phyloP scores from a whole-genome alignment of 1,284 basidiomycete genomes.

The Cutaneotrichosporon sp. region DNA sequence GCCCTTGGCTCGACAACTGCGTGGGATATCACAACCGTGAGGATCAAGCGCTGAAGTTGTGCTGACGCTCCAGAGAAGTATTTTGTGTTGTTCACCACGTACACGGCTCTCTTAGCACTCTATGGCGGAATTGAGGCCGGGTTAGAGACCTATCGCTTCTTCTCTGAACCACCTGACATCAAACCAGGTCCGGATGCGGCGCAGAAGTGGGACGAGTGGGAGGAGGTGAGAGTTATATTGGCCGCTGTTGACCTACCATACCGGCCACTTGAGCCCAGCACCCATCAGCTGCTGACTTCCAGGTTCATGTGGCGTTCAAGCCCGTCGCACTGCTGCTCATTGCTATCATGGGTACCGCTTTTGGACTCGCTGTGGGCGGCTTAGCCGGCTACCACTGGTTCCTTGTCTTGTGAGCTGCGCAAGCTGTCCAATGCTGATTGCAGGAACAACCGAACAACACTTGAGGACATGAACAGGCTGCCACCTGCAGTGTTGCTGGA shows the following conservation, averaged over 20 bases:
- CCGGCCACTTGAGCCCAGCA: too few species aligned
- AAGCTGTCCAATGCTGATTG: neutral
- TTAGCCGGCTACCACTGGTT: slow-evolving; percentile 75
- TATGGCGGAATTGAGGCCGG: slow-evolving; percentile 61
- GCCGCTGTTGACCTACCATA: too few species aligned
- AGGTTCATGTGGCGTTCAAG: slow-evolving; percentile 53
- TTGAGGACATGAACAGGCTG: slow-evolving; percentile 68
- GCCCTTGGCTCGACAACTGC: slow-evolving; percentile 79
- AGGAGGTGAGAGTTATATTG: slow-evolving; percentile 1
- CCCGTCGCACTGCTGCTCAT: slow-evolving; percentile 69
- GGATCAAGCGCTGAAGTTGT: neutral
- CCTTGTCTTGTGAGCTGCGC: slow-evolving; percentile 58
- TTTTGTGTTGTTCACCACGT: slow-evolving; percentile 74
- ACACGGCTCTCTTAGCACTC: slow-evolving; percentile 59
- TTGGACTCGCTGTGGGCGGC: slow-evolving; percentile 66
- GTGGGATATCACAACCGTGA: slow-evolving; percentile 71
- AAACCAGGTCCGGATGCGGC: neutral
- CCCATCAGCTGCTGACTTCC: slow-evolving; percentile 26
- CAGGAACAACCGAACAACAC: slow-evolving; percentile 79
- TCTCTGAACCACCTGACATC: slow-evolving; percentile 51
- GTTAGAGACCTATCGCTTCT: slow-evolving; percentile 61
- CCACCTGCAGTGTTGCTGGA: slow-evolving; percentile 48
- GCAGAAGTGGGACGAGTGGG: slow-evolving; percentile 4
- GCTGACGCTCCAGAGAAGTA: slow-evolving; percentile 56
- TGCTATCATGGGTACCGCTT: slow-evolving; percentile 58